Base-by-base conservation (phyloP, 164 flowering plant genomes). In the Taxillus chinensis region DNA sequence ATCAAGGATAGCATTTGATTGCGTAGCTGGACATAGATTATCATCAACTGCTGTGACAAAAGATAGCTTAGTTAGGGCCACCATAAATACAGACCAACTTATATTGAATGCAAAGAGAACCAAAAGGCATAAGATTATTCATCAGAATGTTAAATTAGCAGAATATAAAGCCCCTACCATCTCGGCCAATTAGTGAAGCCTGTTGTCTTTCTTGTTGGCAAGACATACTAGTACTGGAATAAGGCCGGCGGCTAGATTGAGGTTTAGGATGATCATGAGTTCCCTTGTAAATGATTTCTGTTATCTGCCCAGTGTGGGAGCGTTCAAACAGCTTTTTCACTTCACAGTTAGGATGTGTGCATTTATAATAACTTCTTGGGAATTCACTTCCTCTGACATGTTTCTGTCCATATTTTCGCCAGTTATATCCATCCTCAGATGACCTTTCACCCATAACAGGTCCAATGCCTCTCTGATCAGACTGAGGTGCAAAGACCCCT, bases 201-300 rank as follows among this genome's bases (percentile, higher is more conserved):
- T 79, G 27, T 27, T 72, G 45, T 71, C 73, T 67, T 62, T 88
- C 95, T 64, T 82, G 92, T 66, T 80, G 86, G 63, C 71, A 61
- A n/a, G 87, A 51, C 71, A 75, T 50, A 58, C 75, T 64, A 38
- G 73, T 41, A 61, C 86, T 82, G 62, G 76, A 74, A 70, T 73
- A 59, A 64, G 73, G 70, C 52, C 96, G 78, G 15, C 87, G 87
- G 60, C 72, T 71, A 54, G 86, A 78, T 68, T 72, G 84, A 62
- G 96, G 96, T 73, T 85, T 89, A 15, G 90, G 90, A 70, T 89
- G 96, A 75, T 86, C 86, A 77, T 87, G 95, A 57, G 79, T 69
- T 40, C 93, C 93, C 67, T 82, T 87, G 61, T 87, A 87, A 49
- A 82, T 78, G 49, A 86, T 83, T 64, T 86, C 96, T 40, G 84